phyloP scores from a whole-genome alignment of 768 basidiomycete species.

The Obba rivulosa region DNA sequence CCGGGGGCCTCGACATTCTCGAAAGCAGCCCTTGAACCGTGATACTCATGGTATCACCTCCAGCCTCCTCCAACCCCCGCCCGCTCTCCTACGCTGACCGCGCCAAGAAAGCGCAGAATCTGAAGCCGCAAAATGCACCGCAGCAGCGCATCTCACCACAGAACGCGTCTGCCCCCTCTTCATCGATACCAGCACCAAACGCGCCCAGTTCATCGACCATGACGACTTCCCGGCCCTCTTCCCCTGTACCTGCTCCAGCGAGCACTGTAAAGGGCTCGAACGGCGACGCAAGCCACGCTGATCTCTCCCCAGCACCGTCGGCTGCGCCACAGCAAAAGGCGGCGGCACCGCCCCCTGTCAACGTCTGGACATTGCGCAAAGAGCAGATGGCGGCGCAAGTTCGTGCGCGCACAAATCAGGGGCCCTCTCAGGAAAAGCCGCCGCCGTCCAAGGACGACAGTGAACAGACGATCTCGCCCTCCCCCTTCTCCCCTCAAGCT shows the following conservation, averaged over 20 bases:
- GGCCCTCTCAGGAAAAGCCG: background rate
- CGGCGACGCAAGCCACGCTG: conserved; percentile 15
- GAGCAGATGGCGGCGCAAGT: conserved; percentile 33
- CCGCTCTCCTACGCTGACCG: conserved; percentile 48
- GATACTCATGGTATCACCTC: conserved; percentile 24
- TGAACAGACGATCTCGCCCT: background rate
- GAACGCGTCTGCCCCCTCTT: conserved; percentile 1
- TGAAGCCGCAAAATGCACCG: conserved; percentile 13
- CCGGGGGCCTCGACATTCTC: background rate
- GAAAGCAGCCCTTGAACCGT: background rate
- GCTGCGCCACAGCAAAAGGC: conserved; percentile 18
- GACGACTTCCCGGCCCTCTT: conserved; percentile 3
- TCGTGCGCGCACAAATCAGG: conserved; percentile 12
- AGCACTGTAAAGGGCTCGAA: conserved; percentile 4
- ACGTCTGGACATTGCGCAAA: conserved; percentile 40
- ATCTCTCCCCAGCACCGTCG: conserved; percentile 8
- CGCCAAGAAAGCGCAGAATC: conserved; percentile 33
- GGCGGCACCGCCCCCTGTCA: conserved; percentile 22
- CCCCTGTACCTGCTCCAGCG: conserved; percentile 1
- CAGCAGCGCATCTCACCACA: background rate
- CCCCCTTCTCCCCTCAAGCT: background rate
- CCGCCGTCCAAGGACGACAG: background rate
- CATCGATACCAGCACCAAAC: conserved; percentile 2
- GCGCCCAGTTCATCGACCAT: background rate
- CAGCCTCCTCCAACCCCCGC: conserved; percentile 27